Evolutionary conservation across 164 flowering plant genomes (phyloP), one percentile per base, ranked within the genome.

Genomic region (Liquidambar formosana): DNA sequence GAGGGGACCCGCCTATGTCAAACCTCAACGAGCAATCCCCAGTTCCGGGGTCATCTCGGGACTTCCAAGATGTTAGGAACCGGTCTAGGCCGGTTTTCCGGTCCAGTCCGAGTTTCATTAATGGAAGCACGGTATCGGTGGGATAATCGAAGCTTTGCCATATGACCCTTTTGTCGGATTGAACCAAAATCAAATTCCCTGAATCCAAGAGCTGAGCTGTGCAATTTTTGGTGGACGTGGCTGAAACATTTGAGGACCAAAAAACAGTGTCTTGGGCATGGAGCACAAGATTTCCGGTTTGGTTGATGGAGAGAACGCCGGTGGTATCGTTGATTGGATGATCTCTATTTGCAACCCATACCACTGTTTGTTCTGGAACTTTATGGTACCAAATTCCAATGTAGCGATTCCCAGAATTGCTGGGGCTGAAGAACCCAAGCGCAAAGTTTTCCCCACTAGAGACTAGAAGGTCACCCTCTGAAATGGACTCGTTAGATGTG

Each of bases 81-180:
- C 81, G 46, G 60, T 79, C 69, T 26, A 72, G 25, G 12, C 84
- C 83, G 15, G 80, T 72, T 52, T 41, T 68, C 13, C 26, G 74
- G 65, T 81, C 41, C 63, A 69, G 0, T 8, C 87, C 85, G 1
- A 83, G 57, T 38, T 73, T 81, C 87, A 81, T 78, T 15, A 5
- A 47, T 0, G 86, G 81, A 22, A 88, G 72, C 11, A 63, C 0
- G 0, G 82, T 71, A 52, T 88, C 63, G 0, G 85, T 72, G 0
- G 84, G 85, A 71, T 77, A 19, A 70, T 88, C 86, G 66, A 84
- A 86, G 73, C 92, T 80, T 44, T 86, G 81, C 88, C 89, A 86
- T 11, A 74, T 0, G 1, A 71, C 41, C 33, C 22, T 53, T 19
- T 44, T 22, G n/a, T 43, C 23, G 1, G 26, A n/a, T 8, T 63